These are phyloP conservation scores for Sambucus nigra DNA, from an alignment of 129 eudicot genomes.

Conservation along the genomic window DNA sequence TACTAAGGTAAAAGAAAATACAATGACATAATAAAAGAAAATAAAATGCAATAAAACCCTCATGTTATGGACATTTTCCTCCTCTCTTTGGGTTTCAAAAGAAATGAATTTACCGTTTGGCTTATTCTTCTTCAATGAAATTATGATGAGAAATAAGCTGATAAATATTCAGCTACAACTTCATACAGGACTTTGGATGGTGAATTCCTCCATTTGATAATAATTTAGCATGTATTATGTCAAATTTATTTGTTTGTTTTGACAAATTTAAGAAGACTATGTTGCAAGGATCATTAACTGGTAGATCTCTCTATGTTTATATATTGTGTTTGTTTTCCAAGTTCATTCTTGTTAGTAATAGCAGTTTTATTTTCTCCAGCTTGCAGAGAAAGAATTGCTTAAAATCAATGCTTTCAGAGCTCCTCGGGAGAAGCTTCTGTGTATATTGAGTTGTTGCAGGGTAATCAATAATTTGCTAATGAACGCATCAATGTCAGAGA, in stretches of 20 bases:
- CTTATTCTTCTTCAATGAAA: no score
- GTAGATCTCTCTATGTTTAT: background rate
- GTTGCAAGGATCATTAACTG: background rate
- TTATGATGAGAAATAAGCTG: no score
- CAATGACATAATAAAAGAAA: no score
- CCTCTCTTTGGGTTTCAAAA: no score
- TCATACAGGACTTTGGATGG: no score
- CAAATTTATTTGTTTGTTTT: background rate
- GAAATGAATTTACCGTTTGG: no score
- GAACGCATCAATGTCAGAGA: background rate
- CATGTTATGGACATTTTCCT: no score
- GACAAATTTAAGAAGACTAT: background rate
- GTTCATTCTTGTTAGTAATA: background rate
- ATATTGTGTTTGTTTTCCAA: background rate
- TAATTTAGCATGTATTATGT: background rate
- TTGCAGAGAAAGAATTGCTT: conserved; percentile 2
- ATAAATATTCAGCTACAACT: no score
- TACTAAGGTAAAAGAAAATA: no score
- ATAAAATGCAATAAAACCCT: no score
- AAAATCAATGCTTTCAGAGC: conserved; percentile 3
- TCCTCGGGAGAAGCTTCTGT: conserved; percentile 4
- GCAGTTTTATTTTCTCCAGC: background rate
- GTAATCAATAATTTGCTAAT: conserved; percentile 1
- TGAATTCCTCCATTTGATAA: background rate
- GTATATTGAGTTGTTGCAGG: conserved; percentile 1